Conservation (phyloP, 2,329 filamentous ascomycete species). For the Corniculantispora saksenae region DNA sequence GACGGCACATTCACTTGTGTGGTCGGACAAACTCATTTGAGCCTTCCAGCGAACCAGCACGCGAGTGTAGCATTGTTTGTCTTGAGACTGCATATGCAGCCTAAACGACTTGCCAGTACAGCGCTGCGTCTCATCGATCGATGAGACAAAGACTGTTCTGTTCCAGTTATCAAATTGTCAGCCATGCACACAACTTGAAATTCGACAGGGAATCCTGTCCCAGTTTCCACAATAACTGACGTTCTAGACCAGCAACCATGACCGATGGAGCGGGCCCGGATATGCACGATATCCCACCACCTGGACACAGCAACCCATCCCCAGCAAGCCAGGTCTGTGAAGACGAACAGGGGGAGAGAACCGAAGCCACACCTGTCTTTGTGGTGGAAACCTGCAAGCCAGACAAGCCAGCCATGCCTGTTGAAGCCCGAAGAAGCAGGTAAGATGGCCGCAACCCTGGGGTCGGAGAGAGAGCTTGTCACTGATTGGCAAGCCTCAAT, state of each 20-base stretch:
- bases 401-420: not conserved
- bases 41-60: too few species aligned
- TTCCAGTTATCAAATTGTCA: not conserved
- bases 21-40: too few species aligned
- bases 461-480: not conserved
- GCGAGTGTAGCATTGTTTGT: not conserved
- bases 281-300: slow-evolving; percentile 15
- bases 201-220: not conserved
- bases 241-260: slow-evolving; percentile 17
- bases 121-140: slow-evolving; percentile 17
- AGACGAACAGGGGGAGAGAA: slow-evolving; percentile 1
- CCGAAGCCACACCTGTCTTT: slow-evolving; percentile 6
- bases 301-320: not conserved
- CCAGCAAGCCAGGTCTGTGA: slow-evolving; percentile 2
- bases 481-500: slow-evolving; percentile 8
- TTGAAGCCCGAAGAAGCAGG: slow-evolving; percentile 5
- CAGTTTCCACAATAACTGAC: slow-evolving; percentile 10
- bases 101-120: slow-evolving; percentile 9
- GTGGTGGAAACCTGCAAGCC: slow-evolving; percentile 10
- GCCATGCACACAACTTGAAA: not conserved
- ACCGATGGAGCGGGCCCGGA: slow-evolving; percentile 17
- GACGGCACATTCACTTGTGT: too few species aligned
- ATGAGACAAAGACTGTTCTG: slow-evolving; percentile 6
- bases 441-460: not conserved
- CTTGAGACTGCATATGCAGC: not conserved